Evolutionary conservation across 805 yeast species (phyloP).

Genomic region (Wickerhamiella azyma): DNA sequence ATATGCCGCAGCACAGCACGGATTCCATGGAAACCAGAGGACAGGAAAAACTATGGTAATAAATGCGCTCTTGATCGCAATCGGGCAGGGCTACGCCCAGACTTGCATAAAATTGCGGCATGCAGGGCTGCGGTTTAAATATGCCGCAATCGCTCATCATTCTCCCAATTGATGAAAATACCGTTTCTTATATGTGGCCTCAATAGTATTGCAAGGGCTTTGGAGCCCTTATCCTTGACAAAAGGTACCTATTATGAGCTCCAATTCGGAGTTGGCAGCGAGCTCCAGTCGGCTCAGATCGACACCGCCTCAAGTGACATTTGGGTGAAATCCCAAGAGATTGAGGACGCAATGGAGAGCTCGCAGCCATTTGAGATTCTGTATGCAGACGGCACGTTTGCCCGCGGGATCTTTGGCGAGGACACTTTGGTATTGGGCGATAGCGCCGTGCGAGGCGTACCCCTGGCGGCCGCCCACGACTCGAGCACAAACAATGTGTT

Average conservation of each 20-base stretch:
- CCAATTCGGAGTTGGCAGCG: background rate
- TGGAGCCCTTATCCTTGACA: background rate
- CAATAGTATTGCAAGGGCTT: background rate
- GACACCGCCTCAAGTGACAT: constrained; percentile 52
- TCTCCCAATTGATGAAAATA: background rate
- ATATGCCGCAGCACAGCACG: background rate
- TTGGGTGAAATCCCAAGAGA: constrained; percentile 29
- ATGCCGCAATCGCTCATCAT: background rate
- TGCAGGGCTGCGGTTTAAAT: background rate
- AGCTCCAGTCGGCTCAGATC: background rate
- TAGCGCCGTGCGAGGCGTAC: constrained; percentile 28
- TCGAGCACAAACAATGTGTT: constrained; percentile 42
- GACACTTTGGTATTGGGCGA: constrained; percentile 42
- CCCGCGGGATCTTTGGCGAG: constrained; percentile 44
- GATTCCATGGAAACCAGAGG: background rate
- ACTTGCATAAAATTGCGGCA: background rate
- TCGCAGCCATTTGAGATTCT: background rate
- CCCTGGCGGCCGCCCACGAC: constrained; percentile 55
- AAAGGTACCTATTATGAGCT: background rate
- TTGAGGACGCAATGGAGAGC: background rate
- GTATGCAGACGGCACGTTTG: constrained; percentile 18
- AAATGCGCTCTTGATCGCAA: no score
- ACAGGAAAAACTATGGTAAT: no score
- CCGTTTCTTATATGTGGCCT: background rate
- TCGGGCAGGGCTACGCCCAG: no score